A percentile compares a stretch with the other conserved stretches of the same genome.
phyloP scores from a whole-genome alignment of 495 filamentous ascomycete genomes.

The Aspergillus mulundensis region DNA sequence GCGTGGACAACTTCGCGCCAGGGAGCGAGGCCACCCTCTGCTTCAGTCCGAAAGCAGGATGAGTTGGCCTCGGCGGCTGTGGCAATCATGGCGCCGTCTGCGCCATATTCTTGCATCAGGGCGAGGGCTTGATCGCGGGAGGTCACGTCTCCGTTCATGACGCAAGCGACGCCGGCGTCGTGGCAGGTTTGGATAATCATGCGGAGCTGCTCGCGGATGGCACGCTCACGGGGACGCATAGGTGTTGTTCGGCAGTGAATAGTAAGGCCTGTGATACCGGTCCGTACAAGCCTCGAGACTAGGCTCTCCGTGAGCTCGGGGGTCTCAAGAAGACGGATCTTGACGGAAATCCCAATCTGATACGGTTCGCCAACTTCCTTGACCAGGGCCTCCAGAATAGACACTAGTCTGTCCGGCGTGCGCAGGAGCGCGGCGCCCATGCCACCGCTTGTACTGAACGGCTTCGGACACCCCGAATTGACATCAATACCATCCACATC shows the following conservation, averaged over 20 bases:
- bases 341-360: constrained; percentile 88
- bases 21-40: constrained; percentile 58
- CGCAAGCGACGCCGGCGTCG: constrained; percentile 76
- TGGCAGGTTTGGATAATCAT: constrained; percentile 76
- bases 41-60: constrained; percentile 68
- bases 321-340: constrained; percentile 84
- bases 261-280: constrained; percentile 88
- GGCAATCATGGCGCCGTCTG: constrained; percentile 96
- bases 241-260: constrained; percentile 94
- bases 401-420: constrained; percentile 74
- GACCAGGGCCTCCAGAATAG: constrained; percentile 78
- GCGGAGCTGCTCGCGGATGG: constrained; percentile 77
- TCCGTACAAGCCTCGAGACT: constrained; percentile 69
- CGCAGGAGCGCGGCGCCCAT: constrained; percentile 91
- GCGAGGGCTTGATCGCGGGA: constrained; percentile 60
- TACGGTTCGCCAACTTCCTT: constrained; percentile 67
- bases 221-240: constrained; percentile 86
- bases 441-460: constrained; percentile 83
- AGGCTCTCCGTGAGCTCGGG: constrained; percentile 65
- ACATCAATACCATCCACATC: constrained; percentile 94
- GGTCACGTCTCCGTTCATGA: constrained; percentile 93
- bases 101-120: constrained; percentile 69
- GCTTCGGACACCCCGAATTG: constrained; percentile 95
- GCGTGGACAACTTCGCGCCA: constrained; percentile 74
- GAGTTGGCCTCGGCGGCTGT: constrained; percentile 84